Evolutionary conservation across 768 basidiomycete species (phyloP).

Genomic region (Agrocybe pediades): DNA sequence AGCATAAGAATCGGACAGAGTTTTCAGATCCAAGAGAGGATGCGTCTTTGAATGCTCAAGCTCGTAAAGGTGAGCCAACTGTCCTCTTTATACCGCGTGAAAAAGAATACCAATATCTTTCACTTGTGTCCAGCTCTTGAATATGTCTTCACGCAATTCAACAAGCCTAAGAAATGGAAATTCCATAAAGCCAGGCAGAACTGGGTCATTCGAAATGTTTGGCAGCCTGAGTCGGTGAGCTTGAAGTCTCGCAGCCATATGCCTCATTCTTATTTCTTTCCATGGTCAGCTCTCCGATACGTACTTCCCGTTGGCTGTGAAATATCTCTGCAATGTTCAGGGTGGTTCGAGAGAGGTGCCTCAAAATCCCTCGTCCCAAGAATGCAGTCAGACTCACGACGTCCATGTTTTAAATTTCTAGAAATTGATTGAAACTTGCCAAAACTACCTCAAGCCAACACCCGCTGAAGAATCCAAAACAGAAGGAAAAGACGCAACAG

Average conservation of each 20-base stretch:
- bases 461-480: background rate
- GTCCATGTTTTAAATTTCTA: background rate
- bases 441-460: conserved; percentile 12
- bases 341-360: conserved; percentile 25
- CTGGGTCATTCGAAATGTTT: conserved; percentile 70
- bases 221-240: conserved; percentile 49
- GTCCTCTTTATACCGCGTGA: background rate
- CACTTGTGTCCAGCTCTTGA: conserved; percentile 34
- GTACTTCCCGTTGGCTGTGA: conserved; percentile 24
- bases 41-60: conserved; percentile 34
- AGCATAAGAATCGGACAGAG: conserved; percentile 44
- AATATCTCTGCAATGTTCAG: conserved; percentile 23
- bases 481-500: background rate
- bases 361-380: background rate
- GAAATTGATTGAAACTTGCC: conserved; percentile 23
- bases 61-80: conserved; percentile 38
- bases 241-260: background rate
- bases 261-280: background rate
- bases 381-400: background rate
- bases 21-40: conserved; percentile 46
- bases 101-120: background rate
- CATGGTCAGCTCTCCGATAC: conserved; percentile 20
- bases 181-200: conserved; percentile 77
- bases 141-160: conserved; percentile 59
- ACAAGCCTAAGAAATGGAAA: conserved; percentile 57